A percentile compares a stretch with the other conserved stretches of the same genome.
These are phyloP conservation scores for Pseudogymnoascus sp. DNA, from an alignment of 2,329 filamentous ascomycete species.

Conservation along the genomic window DNA sequence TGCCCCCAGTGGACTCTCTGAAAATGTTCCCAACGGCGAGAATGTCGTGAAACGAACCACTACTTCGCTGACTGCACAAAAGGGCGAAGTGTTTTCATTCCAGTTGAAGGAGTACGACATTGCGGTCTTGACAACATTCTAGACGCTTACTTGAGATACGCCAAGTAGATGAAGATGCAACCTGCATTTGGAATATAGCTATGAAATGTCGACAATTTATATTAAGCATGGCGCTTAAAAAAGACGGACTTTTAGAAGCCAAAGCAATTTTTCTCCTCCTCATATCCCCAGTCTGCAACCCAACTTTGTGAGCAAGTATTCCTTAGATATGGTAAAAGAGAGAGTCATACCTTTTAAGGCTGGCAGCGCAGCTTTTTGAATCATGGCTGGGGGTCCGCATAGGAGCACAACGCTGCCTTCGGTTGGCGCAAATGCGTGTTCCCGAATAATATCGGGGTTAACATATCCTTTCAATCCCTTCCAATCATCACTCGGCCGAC, in stretches of 20 bases:
- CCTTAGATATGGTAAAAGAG: conserved; percentile 14
- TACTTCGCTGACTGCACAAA: conserved; percentile 12
- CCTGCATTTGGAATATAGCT: neutral
- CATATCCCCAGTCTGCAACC: conserved; percentile 31
- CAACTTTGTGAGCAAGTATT: conserved; percentile 14
- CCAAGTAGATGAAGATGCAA: neutral
- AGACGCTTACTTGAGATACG: neutral
- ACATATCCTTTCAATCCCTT: conserved; percentile 37
- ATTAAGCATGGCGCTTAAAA: neutral
- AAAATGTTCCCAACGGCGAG: conserved; percentile 11
- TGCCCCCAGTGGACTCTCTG: conserved; percentile 20
- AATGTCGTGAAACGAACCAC: conserved; percentile 14
- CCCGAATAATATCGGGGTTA: conserved; percentile 32
- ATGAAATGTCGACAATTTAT: neutral
- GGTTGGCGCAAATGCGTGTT: conserved; percentile 33
- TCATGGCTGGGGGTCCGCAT: conserved; percentile 42
- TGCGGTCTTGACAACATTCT: conserved; percentile 20
- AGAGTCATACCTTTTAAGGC: conserved; percentile 27
- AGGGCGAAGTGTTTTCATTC: conserved; percentile 17
- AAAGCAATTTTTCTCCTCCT: conserved; percentile 37
- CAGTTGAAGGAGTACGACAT: conserved; percentile 17
- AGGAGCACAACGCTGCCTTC: conserved; percentile 34
- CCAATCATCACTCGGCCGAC: conserved; percentile 36
- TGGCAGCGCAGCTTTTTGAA: conserved; percentile 42
- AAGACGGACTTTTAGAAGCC: conserved; percentile 28